Base-by-base conservation (phyloP, 208 protist species). In the Angomonas desouzai region DNA sequence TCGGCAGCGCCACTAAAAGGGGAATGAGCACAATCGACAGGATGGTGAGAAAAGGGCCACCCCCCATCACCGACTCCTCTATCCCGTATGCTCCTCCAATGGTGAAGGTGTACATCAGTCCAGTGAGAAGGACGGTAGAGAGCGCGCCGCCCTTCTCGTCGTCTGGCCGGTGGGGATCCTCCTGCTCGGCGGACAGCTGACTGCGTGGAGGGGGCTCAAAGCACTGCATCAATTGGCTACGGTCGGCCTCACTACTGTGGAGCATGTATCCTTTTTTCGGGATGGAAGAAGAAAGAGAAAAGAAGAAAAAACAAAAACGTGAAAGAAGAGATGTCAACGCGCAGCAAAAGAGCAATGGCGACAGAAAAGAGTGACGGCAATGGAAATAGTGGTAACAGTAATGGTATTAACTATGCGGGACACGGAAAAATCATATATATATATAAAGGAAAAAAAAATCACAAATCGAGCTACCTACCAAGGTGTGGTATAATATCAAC, bases 81-180 rank as follows among this genome's bases (percentile, higher is more conserved):
- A 91, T 85, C 2, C 84, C 82, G 66, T 91, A 91, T 2, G 80
- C 81, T 10, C 88, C 82, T 64, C 76, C 81, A 45, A 81, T 87
- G 23, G 88, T 85, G 38, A 85, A 83, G n/a, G 80, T 85, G 68
- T 91, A 91, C 85, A 90, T 94, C 10, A 90, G 64, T 0, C 78
- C 88, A n/a, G 79, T 81, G 6, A 94, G 66, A 59, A 94, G 70
- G 29, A 89, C 18, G 38, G 79, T 67, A 2, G 83, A 89, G 32
- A 91, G 78, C 22, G 56, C 28, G 28, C 48, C 74, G 28, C 55
- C 48, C 36, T 30, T 48, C 30, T 20, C 6, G 10, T 9, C 30
- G 48, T 16, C n/a, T 43, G 1, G 11, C 32, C 20, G 6, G 3
- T 23, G 9, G 55, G 4, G 33, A 16, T 71, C 58, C 4, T 22